Conservation (phyloP, 2,329 filamentous ascomycete species). For the Colletotrichum eremochloae region DNA sequence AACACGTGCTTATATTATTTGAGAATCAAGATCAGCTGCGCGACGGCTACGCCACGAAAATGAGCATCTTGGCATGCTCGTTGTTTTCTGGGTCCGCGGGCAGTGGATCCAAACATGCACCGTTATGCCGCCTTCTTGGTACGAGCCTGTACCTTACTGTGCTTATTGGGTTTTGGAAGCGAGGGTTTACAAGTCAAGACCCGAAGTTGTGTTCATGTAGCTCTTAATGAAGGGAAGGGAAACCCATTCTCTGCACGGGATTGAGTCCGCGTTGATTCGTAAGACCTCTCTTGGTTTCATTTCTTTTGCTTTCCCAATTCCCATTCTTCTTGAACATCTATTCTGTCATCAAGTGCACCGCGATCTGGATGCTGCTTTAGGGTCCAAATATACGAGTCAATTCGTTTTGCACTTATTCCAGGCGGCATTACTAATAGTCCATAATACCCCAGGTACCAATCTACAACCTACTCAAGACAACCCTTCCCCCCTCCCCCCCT, state of each 20-base stretch:
- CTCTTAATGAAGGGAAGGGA: not conserved
- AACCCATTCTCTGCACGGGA: not conserved
- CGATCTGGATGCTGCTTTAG: not conserved
- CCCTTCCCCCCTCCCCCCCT: not conserved
- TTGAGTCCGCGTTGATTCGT: too few species aligned
- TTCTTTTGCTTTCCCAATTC: not conserved
- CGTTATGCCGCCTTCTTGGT: too few species aligned
- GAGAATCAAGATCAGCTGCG: constrained; percentile 12
- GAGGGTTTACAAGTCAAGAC: not conserved
- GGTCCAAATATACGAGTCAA: not conserved
- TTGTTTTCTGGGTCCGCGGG: not conserved
- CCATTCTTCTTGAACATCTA: not conserved
- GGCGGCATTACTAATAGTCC: not conserved
- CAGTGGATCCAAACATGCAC: not conserved
- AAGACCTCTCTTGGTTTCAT: not conserved
- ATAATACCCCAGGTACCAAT: not conserved
- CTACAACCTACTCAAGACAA: not conserved
- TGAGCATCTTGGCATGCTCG: not conserved
- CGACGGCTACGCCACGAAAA: constrained; percentile 2
- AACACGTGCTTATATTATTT: constrained; percentile 13
- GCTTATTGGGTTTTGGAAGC: not conserved
- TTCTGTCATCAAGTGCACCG: not conserved
- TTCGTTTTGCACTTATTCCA: not conserved
- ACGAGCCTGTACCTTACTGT: not conserved
- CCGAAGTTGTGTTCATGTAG: not conserved